These are phyloP conservation scores for Aphanomyces stellatus DNA, from an alignment of 352 stramenopile genomes.

Conservation along the genomic window DNA sequence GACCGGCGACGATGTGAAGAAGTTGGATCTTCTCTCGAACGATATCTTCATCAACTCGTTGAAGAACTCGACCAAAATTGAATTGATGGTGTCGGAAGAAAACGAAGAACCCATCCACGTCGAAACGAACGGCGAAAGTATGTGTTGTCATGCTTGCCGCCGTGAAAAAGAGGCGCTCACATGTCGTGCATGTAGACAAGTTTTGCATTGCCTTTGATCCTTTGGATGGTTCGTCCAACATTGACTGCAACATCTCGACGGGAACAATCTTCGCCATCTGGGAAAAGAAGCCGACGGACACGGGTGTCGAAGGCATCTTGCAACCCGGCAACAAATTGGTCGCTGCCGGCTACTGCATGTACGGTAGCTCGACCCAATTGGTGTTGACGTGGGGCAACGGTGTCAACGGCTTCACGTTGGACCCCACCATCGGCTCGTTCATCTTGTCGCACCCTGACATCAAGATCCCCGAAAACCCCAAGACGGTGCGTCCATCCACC, in stretches of 20 bases:
- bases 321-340: slow-evolving; percentile 91
- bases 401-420: slow-evolving; percentile 96
- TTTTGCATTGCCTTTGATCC: slow-evolving; percentile 99
- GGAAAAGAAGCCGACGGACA: slow-evolving; percentile 53
- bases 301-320: slow-evolving; percentile 86
- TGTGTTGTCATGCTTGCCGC: slow-evolving; percentile 10
- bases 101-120: slow-evolving; percentile 97
- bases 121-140: slow-evolving; percentile 39
- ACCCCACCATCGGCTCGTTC: slow-evolving; percentile 98
- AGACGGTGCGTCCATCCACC: slow-evolving; percentile 38
- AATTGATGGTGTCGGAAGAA: slow-evolving; percentile 97
- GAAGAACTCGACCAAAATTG: slow-evolving; percentile 94
- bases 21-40: slow-evolving; percentile 98
- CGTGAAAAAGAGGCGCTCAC: too few relatives aligned
- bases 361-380: slow-evolving; percentile 96
- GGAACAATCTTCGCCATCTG: slow-evolving; percentile 99
- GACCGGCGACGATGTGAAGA: slow-evolving; percentile 98
- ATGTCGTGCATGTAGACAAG: too few relatives aligned
- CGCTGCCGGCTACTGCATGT: slow-evolving; percentile 98
- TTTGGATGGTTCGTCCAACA: slow-evolving; percentile 98
- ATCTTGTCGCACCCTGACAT: slow-evolving; percentile 95
- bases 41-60: slow-evolving; percentile 98
- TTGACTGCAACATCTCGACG: slow-evolving; percentile 99
- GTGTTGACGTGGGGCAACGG: slow-evolving; percentile 94
- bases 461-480: slow-evolving; percentile 87